A percentile compares a stretch with the other conserved stretches of the same genome.
These are phyloP conservation scores for Sclerotinia trifoliorum DNA, from an alignment of 2,329 filamentous ascomycete genomes.

Conservation along the genomic window DNA sequence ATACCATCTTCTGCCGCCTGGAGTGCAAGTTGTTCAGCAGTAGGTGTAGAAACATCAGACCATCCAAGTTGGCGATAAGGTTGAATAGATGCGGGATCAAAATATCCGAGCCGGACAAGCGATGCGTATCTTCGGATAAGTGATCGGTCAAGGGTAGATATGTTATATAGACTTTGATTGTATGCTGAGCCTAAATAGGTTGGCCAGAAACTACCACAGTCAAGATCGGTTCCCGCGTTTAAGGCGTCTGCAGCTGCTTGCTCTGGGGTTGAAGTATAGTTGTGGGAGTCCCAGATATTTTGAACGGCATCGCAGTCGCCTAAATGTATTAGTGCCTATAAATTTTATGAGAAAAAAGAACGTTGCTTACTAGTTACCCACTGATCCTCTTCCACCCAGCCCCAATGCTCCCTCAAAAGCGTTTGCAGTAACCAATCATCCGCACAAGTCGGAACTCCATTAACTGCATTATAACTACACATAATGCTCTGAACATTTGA, in stretches of 20 bases:
- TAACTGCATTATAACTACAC: conserved; percentile 64
- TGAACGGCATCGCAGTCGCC: conserved; percentile 54
- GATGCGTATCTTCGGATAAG: conserved; percentile 53
- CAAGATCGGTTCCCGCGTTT: conserved; percentile 32
- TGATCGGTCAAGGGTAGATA: conserved; percentile 49
- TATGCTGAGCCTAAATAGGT: conserved; percentile 27
- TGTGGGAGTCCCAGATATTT: conserved; percentile 48
- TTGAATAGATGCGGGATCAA: conserved; percentile 48
- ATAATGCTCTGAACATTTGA: conserved; percentile 58
- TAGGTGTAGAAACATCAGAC: conserved; percentile 39
- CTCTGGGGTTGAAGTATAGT: conserved; percentile 38
- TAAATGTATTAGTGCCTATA: background rate
- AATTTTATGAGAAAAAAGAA: fast-evolving
- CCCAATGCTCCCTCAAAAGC: conserved; percentile 64
- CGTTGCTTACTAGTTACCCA: conserved; percentile 45
- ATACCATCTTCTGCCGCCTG: conserved; percentile 33
- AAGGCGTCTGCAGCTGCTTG: conserved; percentile 27
- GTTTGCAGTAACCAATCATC: conserved; percentile 61
- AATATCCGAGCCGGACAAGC: conserved; percentile 57
- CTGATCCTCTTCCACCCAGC: conserved; percentile 59
- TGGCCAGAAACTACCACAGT: conserved; percentile 30
- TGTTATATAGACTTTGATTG: conserved; percentile 44
- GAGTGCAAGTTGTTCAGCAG: conserved; percentile 28
- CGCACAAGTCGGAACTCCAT: conserved; percentile 64
- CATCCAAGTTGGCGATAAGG: conserved; percentile 54